phyloP scores from a whole-genome alignment of 129 eudicot genomes.

The Apium graveolens region DNA sequence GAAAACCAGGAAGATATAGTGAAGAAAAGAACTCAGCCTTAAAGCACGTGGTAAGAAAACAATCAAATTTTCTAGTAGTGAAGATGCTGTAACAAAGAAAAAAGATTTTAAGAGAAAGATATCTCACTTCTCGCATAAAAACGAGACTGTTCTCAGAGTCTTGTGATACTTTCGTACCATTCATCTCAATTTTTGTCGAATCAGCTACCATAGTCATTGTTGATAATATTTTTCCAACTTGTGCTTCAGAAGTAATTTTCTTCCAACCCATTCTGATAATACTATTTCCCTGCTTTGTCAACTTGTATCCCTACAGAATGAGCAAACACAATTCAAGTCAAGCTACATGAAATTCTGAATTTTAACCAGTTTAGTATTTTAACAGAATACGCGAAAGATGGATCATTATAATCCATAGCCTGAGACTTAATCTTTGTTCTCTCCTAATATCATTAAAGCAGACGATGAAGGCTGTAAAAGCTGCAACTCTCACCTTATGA shows the following conservation, averaged over 20 bases:
- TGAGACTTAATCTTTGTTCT: background rate
- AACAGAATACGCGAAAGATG: background rate
- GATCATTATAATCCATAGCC: background rate
- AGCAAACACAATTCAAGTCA: conserved; percentile 13
- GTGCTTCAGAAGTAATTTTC: conserved; percentile 44
- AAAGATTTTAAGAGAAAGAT: conserved; percentile 11
- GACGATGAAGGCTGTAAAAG: background rate
- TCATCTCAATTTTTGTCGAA: conserved; percentile 22
- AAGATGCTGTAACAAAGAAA: background rate
- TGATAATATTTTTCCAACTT: conserved; percentile 59
- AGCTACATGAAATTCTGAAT: too few species aligned
- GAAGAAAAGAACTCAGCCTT: background rate
- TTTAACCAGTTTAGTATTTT: too few species aligned
- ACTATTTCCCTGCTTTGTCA: conserved; percentile 78
- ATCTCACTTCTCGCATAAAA: conserved; percentile 66
- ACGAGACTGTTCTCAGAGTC: conserved; percentile 27
- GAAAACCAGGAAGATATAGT: too few species aligned
- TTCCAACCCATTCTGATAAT: conserved; percentile 57
- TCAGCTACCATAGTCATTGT: conserved; percentile 68
- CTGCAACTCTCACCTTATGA: conserved; percentile 56
- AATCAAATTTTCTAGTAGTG: background rate
- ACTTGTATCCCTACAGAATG: conserved; percentile 59
- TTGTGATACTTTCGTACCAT: conserved; percentile 14
- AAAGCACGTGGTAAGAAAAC: too few species aligned
- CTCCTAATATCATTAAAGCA: conserved; percentile 1